A percentile compares a stretch with the other conserved stretches of the same genome.
These are phyloP conservation scores for Pichia sp. DNA, from an alignment of 1,139 yeast genomes.

Conservation along the genomic window DNA sequence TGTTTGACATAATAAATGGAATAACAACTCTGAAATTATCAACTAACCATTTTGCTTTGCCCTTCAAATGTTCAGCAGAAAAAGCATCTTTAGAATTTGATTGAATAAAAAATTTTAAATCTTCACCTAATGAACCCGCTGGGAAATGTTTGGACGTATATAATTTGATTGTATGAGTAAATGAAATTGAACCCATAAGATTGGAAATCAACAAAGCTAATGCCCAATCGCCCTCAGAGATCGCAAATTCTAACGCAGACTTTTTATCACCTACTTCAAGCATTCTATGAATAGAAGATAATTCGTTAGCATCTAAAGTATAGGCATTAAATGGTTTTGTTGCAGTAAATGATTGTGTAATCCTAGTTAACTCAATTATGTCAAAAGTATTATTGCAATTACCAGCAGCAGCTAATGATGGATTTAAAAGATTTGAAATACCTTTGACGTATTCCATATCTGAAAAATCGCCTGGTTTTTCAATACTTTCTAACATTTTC, in stretches of 20 bases:
- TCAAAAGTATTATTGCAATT: slow-evolving; percentile 15
- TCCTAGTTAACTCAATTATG: slow-evolving; percentile 13
- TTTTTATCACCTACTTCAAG: slow-evolving; percentile 61
- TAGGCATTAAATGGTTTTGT: slow-evolving; percentile 21
- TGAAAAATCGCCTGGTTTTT: slow-evolving; percentile 23
- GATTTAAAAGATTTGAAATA: slow-evolving; percentile 23
- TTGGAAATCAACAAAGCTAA: slow-evolving; percentile 69
- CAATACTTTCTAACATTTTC: slow-evolving; percentile 20
- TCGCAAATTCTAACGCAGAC: slow-evolving; percentile 57
- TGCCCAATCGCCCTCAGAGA: slow-evolving; percentile 68
- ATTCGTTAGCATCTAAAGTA: slow-evolving; percentile 17
- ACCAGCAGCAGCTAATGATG: slow-evolving; percentile 16
- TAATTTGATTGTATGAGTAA: slow-evolving; percentile 50
- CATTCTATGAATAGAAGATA: slow-evolving; percentile 28
- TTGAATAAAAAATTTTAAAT: slow-evolving; percentile 26
- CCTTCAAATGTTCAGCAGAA: slow-evolving; percentile 16
- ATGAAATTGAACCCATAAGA: slow-evolving; percentile 54
- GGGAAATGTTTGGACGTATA: slow-evolving; percentile 42
- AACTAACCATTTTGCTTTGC: slow-evolving; percentile 26
- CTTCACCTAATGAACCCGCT: slow-evolving; percentile 23
- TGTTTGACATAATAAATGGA: slow-evolving; percentile 27
- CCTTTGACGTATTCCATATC: slow-evolving; percentile 15
- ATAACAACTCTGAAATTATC: slow-evolving; percentile 25
- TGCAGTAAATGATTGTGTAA: slow-evolving; percentile 11
- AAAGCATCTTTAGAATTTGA: slow-evolving; percentile 18